A percentile compares a stretch with the other conserved stretches of the same genome.
Evolutionary conservation across 495 filamentous ascomycete genomes (phyloP).

Genomic region (Aspergillus panamensis): DNA sequence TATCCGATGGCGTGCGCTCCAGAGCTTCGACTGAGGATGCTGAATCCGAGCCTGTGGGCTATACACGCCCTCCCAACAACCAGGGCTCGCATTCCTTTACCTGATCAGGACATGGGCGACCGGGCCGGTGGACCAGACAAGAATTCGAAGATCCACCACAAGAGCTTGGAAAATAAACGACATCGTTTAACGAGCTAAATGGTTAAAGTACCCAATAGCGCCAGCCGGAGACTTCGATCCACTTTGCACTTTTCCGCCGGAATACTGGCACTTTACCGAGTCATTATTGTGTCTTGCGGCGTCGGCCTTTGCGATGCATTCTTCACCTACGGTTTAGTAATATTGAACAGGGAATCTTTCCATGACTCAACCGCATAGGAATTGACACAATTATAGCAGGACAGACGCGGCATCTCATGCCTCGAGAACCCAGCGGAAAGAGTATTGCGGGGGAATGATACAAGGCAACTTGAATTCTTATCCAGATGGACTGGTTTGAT

Average conservation of each 20-base stretch:
- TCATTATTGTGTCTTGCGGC: too few relatives aligned
- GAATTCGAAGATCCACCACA: slow-evolving; percentile 4
- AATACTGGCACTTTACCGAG: not conserved
- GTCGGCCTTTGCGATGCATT: too few relatives aligned
- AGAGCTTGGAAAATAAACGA: not conserved
- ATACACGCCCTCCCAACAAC: slow-evolving; percentile 6
- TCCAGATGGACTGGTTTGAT: too few relatives aligned
- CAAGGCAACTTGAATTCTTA: too few relatives aligned
- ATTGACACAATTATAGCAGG: too few relatives aligned
- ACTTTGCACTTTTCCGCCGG: not conserved
- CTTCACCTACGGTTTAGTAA: too few relatives aligned
- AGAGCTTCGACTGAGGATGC: not conserved
- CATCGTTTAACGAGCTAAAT: not conserved
- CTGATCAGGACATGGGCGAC: not conserved
- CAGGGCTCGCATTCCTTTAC: slow-evolving; percentile 4
- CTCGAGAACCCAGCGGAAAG: too few relatives aligned
- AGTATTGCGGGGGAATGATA: too few relatives aligned
- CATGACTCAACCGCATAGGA: too few relatives aligned
- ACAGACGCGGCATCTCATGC: too few relatives aligned
- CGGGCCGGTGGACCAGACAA: not conserved
- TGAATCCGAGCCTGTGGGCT: not conserved
- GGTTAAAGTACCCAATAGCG: not conserved
- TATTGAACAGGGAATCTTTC: too few relatives aligned
- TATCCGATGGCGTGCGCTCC: not conserved
- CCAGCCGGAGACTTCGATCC: not conserved